Base-by-base conservation (phyloP, 2,329 filamentous ascomycete species). In the Endocalyx cinctus region DNA sequence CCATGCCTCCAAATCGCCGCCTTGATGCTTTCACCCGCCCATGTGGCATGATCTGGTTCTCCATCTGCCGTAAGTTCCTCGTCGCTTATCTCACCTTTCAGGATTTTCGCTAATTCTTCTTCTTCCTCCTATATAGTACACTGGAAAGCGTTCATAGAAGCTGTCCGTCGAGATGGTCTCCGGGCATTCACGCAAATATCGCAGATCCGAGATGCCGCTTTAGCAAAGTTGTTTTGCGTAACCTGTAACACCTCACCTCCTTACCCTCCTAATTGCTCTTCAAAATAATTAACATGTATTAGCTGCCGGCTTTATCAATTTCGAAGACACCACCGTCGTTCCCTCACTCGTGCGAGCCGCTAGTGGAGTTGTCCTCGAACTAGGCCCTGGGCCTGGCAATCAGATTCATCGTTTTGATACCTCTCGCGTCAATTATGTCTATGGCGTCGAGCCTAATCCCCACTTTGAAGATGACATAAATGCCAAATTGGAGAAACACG, bases 351-450 rank as follows among this genome's bases (percentile, higher is more conserved):
- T 54, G 7, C 13, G 34, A 13, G 39, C 43, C 14, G 43, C 45
- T 10, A 22, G 27, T 6, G 65, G 66, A 19, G 39, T 50, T 6
- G 48, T 69, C 28, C 58, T 70, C 20, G 67, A 70, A 38, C 52
- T 68, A 2, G 66, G 66, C 14, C 63, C 66, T 4, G 64, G 64
- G 4, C 40, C 56, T 27, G 67, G 66, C 18, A 68, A 64, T 39
- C 64, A 69, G 40, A 55, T 69, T 10, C 53, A 55, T 15, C 55
- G 57, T 19, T 67, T 55, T 39, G 51, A 62, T 42, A 13, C 43
- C 6, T 42, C 44, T 13, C 42, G 45, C 13, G 43, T 69, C 13
- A 45, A 51, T 2, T 45, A 42, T 16, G 31, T 67, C 12, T 64
- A 64, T 38, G 64, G 54, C 22, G 47, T 69, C 29, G 66, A 70